Conservation (phyloP, 225 moss, liverwort and hornwort species). For the Physcomitrellopsis africana region DNA sequence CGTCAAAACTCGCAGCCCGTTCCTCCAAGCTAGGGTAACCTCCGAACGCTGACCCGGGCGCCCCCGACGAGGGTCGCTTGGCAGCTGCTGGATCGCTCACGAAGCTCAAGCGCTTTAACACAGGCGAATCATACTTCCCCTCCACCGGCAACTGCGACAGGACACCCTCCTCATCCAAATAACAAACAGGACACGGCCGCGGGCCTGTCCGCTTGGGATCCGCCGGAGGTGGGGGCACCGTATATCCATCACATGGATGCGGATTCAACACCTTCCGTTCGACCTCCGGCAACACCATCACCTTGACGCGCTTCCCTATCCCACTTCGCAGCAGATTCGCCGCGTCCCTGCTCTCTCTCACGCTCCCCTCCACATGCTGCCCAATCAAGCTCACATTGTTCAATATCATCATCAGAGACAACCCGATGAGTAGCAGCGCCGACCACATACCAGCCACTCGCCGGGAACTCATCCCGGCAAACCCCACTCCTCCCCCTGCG, state of each 20-base stretch:
- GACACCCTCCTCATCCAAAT: slow-evolving; percentile 61
- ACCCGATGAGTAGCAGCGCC: slow-evolving; percentile 47
- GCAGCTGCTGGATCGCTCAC: slow-evolving; percentile 53
- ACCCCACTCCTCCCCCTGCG: neutral
- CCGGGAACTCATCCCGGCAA: slow-evolving; percentile 16
- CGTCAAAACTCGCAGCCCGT: slow-evolving; percentile 54
- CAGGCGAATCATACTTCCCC: slow-evolving; percentile 38
- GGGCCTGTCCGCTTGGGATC: slow-evolving; percentile 91
- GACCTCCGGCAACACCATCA: slow-evolving; percentile 26
- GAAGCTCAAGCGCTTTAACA: slow-evolving; percentile 62
- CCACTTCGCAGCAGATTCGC: slow-evolving; percentile 21
- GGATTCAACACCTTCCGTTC: slow-evolving; percentile 22
- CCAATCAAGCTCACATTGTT: slow-evolving; percentile 75
- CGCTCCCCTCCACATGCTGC: slow-evolving; percentile 41
- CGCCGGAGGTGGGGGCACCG: slow-evolving; percentile 57
- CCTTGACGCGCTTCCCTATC: neutral
- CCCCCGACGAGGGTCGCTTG: slow-evolving; percentile 20
- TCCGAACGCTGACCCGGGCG: slow-evolving; percentile 84
- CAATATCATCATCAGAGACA: slow-evolving; percentile 63
- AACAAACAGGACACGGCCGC: slow-evolving; percentile 97
- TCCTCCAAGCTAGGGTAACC: slow-evolving; percentile 92
- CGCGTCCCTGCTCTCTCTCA: neutral
- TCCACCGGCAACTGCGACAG: slow-evolving; percentile 67
- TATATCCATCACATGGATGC: slow-evolving; percentile 70
- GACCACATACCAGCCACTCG: slow-evolving; percentile 59